These are phyloP conservation scores for Phtheirospermum japonicum DNA, from an alignment of 257 asterid genomes.

Conservation along the genomic window DNA sequence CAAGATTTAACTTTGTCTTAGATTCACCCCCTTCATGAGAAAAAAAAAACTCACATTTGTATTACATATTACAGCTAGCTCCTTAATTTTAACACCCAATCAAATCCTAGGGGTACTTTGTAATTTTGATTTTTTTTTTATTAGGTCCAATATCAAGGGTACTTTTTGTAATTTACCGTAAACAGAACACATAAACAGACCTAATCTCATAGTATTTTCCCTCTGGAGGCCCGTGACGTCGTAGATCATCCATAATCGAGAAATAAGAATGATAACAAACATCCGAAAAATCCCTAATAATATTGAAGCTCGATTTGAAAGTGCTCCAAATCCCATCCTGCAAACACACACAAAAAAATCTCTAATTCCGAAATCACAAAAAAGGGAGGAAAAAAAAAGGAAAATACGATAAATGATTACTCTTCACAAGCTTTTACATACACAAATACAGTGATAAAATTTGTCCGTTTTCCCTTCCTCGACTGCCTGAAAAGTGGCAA, in stretches of 20 bases:
- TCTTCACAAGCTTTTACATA: constrained; percentile 34
- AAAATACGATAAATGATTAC: neutral
- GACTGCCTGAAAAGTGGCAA: constrained; percentile 83
- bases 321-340: constrained; percentile 91
- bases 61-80: too few relatives aligned
- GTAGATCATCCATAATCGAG: constrained; percentile 72
- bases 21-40: too few relatives aligned
- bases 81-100: too few relatives aligned
- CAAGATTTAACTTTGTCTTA: too few relatives aligned
- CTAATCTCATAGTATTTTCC: constrained; percentile 81
- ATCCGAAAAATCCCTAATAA: constrained; percentile 76
- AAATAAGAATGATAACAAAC: constrained; percentile 67
- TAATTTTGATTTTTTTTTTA: too few relatives aligned
- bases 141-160: too few relatives aligned
- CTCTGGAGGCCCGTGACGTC: constrained; percentile 44
- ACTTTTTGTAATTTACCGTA: too few relatives aligned
- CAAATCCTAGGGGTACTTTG: too few relatives aligned
- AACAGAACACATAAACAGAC: constrained; percentile 36
- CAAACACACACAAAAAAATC: constrained; percentile 28
- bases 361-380: constrained; percentile 8
- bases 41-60: too few relatives aligned
- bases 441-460: constrained; percentile 69
- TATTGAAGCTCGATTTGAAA: constrained; percentile 59
- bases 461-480: constrained; percentile 64
- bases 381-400: constrained; percentile 8